These are phyloP conservation scores for Trichoderma parareesei DNA, from an alignment of 495 filamentous ascomycete genomes.

Conservation along the genomic window DNA sequence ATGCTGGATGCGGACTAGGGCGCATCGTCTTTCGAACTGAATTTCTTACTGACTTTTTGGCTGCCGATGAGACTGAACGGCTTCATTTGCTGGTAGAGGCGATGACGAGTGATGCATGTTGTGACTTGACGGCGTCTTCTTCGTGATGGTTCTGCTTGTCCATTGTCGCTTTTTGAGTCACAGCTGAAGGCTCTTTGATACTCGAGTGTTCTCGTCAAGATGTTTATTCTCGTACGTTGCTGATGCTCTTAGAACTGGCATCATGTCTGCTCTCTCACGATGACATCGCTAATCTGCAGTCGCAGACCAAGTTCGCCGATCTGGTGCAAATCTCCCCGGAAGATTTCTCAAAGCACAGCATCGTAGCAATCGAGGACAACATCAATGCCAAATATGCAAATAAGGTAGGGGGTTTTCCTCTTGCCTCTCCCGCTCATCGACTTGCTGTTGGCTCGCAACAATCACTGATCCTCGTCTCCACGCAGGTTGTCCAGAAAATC, in stretches of 20 bases:
- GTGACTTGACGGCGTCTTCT: neutral
- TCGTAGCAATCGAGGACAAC: conserved; percentile 77
- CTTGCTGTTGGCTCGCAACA: neutral
- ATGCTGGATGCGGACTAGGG: neutral
- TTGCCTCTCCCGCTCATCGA: neutral
- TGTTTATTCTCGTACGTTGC: conserved; percentile 34
- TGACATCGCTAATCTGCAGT: conserved; percentile 1
- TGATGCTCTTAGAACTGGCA: neutral
- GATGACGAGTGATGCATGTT: neutral
- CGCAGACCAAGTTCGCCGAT: conserved; percentile 67
- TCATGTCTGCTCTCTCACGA: neutral
- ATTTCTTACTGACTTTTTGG: neutral
- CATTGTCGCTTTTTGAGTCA: neutral
- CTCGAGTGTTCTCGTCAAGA: conserved; percentile 13
- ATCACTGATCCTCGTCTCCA: neutral
- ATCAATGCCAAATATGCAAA: conserved; percentile 96
- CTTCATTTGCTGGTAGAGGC: neutral
- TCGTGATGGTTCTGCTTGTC: neutral
- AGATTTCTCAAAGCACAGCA: conserved; percentile 73
- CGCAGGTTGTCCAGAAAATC: conserved; percentile 52
- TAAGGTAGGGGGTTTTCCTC: conserved; percentile 46
- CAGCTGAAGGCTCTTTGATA: neutral
- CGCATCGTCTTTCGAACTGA: too few relatives aligned
- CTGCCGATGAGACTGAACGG: too few relatives aligned
- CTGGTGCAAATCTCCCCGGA: conserved; percentile 82